phyloP scores from a whole-genome alignment of 441 rosid genomes.

The Iberis amara region DNA sequence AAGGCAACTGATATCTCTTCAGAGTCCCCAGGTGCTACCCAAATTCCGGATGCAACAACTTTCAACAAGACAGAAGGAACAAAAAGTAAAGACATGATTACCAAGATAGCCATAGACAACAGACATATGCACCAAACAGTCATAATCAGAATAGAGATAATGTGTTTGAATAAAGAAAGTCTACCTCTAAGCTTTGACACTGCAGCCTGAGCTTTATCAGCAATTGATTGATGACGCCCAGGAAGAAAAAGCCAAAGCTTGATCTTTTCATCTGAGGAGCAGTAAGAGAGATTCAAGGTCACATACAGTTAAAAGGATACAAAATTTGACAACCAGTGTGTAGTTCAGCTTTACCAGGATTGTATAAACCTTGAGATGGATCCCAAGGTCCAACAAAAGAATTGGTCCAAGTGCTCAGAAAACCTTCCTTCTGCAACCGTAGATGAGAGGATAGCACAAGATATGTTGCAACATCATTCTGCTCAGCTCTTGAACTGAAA shows the following conservation, averaged over 20 bases:
- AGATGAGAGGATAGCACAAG: constrained; percentile 90
- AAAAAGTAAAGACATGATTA: constrained; percentile 13
- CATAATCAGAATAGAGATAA: constrained; percentile 9
- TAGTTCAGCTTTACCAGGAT: constrained; percentile 64
- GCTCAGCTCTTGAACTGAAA: constrained; percentile 65
- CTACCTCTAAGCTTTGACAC: constrained; percentile 86
- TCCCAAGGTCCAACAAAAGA: constrained; percentile 99
- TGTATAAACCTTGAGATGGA: constrained; percentile 97
- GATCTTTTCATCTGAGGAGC: constrained; percentile 78
- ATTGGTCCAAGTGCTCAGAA: constrained; percentile 93
- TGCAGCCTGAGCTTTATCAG: constrained; percentile 79
- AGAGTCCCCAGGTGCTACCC: constrained; percentile 99
- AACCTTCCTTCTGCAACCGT: constrained; percentile 81
- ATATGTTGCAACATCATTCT: constrained; percentile 76
- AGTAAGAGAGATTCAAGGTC: neutral
- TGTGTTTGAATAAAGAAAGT: neutral
- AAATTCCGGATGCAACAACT: constrained; percentile 94
- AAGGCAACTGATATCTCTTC: constrained; percentile 97
- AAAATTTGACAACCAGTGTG: neutral
- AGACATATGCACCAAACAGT: constrained; percentile 10
- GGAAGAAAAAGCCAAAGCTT: constrained; percentile 99
- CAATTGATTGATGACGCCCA: constrained; percentile 66
- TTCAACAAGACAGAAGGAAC: constrained; percentile 26
- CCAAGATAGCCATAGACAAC: constrained; percentile 11
- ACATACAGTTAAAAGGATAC: no score